Base-by-base conservation (phyloP, 2,329 filamentous ascomycete species). In the Pestalotiopsis sp. region DNA sequence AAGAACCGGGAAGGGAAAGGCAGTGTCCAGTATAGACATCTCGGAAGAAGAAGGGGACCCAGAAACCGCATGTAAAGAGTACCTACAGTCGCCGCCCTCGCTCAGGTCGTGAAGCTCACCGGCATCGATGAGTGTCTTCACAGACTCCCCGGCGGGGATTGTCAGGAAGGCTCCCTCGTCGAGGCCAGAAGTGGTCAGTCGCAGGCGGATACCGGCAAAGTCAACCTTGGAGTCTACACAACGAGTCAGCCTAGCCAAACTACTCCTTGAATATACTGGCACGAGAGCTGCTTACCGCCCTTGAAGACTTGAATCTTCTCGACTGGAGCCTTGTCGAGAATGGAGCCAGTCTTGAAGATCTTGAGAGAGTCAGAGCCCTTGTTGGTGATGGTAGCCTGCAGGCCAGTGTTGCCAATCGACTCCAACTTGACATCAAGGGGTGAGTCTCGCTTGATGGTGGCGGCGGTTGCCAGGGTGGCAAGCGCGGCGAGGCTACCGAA, bases 351-450 rank as follows among this genome's bases (percentile, higher is more conserved):
- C 79, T 83, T 87, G 70, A 88, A 78, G 31, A 89, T 74, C 76
- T 87, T 86, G 70, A 88, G 75, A 68, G 80, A 80, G 61, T 78
- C 79, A 60, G 79, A 79, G 60, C 86, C 86, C 39, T 79, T 86
- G 81, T 88, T 88, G 71, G 83, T 87, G 69, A 89, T 80, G 60
- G 79, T 78, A 38, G 86, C 84, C 79, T 86, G 87, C 71, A 89
- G 81, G 66, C 80, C 81, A n/a, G 85, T 83, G 78, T 88, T 88
- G 68, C 83, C 84, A 25, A 81, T 76, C 72, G 83, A 79, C 75
- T 84, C 78, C 67, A 87, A 81, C 74, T 83, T 78, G 69, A 85
- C 82, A 23, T 82, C 78, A 64, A 85, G 76, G 66, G 82, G 80
- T 70, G 20, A 38, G 52, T 66, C 65, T 13, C 65, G 68, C 41